Evolutionary conservation across 345 rosid genomes (phyloP).

Genomic region (Eucalyptus paniculata): DNA sequence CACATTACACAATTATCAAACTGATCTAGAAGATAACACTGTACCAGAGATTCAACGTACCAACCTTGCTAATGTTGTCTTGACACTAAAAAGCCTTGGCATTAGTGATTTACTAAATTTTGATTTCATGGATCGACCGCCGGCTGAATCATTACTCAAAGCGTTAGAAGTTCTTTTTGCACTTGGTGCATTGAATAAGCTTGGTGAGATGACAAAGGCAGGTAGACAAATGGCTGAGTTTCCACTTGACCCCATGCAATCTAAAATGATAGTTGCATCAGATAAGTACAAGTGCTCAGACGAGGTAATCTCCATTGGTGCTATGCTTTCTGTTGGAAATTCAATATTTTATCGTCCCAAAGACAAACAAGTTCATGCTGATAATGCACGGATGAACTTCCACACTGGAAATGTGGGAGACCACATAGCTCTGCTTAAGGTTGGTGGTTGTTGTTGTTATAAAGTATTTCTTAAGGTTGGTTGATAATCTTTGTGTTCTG

Average conservation of each 20-base stretch:
- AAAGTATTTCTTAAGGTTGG: background rate
- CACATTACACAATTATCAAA: slow-evolving; percentile 68
- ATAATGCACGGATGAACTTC: slow-evolving; percentile 91
- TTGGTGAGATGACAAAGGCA: slow-evolving; percentile 88
- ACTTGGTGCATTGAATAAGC: slow-evolving; percentile 80
- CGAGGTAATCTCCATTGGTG: slow-evolving; percentile 77
- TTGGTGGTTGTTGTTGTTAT: slow-evolving; percentile 1
- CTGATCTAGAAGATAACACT: slow-evolving; percentile 88
- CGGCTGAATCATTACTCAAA: slow-evolving; percentile 90
- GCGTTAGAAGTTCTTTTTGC: slow-evolving; percentile 84
- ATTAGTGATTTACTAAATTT: slow-evolving; percentile 84
- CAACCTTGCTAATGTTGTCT: slow-evolving; percentile 91
- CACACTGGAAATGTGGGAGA: slow-evolving; percentile 91
- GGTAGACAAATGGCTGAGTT: slow-evolving; percentile 97
- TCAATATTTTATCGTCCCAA: slow-evolving; percentile 95
- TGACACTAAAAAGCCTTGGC: slow-evolving; percentile 92
- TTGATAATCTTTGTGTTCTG: background rate
- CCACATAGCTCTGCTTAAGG: slow-evolving; percentile 90
- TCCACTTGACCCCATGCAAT: slow-evolving; percentile 90
- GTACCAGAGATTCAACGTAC: slow-evolving; percentile 94
- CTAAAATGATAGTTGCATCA: slow-evolving; percentile 90
- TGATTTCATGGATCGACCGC: slow-evolving; percentile 98
- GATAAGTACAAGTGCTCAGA: slow-evolving; percentile 89
- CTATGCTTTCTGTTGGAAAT: slow-evolving; percentile 93
- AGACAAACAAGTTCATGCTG: slow-evolving; percentile 98